Evolutionary conservation across 495 filamentous ascomycete genomes (phyloP).

Genomic region (Neurospora sp.): DNA sequence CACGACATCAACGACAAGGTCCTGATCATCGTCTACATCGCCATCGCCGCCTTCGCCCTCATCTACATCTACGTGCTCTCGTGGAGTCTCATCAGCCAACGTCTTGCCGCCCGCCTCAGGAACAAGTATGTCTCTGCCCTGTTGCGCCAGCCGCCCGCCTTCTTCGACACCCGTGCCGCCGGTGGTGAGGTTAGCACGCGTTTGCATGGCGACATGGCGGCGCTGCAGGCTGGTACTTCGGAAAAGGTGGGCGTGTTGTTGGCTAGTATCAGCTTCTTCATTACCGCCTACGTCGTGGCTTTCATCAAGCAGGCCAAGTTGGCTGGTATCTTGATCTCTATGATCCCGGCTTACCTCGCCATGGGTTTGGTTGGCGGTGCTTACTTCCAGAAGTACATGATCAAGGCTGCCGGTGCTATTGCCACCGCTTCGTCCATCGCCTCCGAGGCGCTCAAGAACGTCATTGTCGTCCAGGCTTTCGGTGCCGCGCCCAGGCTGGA

Average conservation of each 20-base stretch:
- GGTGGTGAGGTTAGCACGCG: slow-evolving; percentile 50
- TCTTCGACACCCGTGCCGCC: slow-evolving; percentile 43
- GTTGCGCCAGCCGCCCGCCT: slow-evolving; percentile 49
- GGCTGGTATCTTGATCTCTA: slow-evolving; percentile 44
- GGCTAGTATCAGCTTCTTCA: slow-evolving; percentile 46
- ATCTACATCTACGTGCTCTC: slow-evolving; percentile 46
- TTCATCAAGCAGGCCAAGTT: slow-evolving; percentile 47
- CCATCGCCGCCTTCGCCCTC: slow-evolving; percentile 47
- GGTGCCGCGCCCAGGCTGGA: slow-evolving; percentile 76
- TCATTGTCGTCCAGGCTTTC: slow-evolving; percentile 80
- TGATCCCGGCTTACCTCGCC: slow-evolving; percentile 53
- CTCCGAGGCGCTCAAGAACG: slow-evolving; percentile 82
- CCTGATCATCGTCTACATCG: slow-evolving; percentile 49
- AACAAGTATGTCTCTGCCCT: slow-evolving; percentile 46
- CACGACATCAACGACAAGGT: slow-evolving; percentile 46
- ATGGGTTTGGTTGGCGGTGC: slow-evolving; percentile 51
- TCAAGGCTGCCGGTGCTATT: slow-evolving; percentile 37
- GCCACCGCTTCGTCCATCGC: slow-evolving; percentile 52
- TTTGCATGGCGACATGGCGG: slow-evolving; percentile 48
- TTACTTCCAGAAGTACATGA: slow-evolving; percentile 47
- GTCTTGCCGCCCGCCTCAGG: slow-evolving; percentile 50
- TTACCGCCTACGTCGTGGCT: slow-evolving; percentile 51
- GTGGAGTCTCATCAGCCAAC: slow-evolving; percentile 51
- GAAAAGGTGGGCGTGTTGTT: slow-evolving; percentile 57
- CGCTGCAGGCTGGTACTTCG: slow-evolving; percentile 49